Evolutionary conservation across 352 stramenopile species (phyloP).

Genomic region (Globisporangium nodosum): DNA sequence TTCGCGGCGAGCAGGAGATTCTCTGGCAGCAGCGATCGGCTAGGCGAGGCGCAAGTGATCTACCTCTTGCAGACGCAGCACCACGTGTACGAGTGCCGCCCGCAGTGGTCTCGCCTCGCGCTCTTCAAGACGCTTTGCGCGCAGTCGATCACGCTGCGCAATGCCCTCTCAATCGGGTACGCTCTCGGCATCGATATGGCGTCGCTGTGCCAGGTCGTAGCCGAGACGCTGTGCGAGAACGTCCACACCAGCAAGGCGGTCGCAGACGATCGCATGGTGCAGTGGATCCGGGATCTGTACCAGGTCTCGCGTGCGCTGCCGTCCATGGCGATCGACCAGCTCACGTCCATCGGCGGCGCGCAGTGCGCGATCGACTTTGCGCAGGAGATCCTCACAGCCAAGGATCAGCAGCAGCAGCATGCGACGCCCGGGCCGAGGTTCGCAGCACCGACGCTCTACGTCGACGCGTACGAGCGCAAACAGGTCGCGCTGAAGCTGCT

Average conservation of each 20-base stretch:
- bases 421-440: too few relatives aligned
- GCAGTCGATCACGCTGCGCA: constrained; percentile 46
- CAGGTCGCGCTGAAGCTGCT: constrained; percentile 49
- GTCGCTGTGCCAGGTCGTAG: constrained; percentile 78
- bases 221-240: constrained; percentile 65
- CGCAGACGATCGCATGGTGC: constrained; percentile 22
- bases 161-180: constrained; percentile 82
- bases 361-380: constrained; percentile 58
- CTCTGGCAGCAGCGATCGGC: constrained; percentile 10
- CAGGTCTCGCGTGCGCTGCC: constrained; percentile 62
- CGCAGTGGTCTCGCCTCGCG: constrained; percentile 76
- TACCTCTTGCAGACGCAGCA: constrained; percentile 80
- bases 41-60: constrained; percentile 54
- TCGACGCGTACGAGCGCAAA: constrained; percentile 34
- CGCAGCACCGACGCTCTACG: constrained; percentile 9
- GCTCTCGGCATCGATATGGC: constrained; percentile 85
- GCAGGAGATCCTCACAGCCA: constrained; percentile 35
- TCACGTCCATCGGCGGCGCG: constrained; percentile 47
- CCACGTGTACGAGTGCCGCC: constrained; percentile 81
- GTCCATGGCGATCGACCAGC: constrained; percentile 60
- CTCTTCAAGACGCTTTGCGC: constrained; percentile 70
- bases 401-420: background rate
- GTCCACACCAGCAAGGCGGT: constrained; percentile 19
- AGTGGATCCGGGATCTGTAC: constrained; percentile 78
- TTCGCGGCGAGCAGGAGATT: background rate